Conservation (phyloP, 305 asterid species). For the Fraxinus floribunda region DNA sequence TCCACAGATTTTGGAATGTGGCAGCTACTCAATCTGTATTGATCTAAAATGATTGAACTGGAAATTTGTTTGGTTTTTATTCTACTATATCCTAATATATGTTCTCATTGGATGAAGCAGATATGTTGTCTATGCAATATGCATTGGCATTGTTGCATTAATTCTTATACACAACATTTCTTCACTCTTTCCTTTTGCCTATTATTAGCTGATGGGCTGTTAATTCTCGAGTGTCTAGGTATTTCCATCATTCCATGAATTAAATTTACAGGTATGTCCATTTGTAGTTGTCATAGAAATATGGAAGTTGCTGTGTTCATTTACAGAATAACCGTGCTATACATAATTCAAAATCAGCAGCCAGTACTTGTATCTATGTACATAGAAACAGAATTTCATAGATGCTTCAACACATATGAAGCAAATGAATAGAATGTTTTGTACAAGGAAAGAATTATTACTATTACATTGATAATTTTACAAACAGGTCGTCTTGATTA, state of each 20-base stretch:
- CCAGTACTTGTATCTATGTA: background rate
- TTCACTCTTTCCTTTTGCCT: background rate
- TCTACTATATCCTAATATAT: conserved; percentile 20
- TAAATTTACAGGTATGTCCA: background rate
- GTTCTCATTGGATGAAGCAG: conserved; percentile 27
- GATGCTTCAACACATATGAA: background rate
- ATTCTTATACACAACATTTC: background rate
- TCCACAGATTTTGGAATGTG: conserved; percentile 20
- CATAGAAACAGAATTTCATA: background rate
- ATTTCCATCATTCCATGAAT: background rate
- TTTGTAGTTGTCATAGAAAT: background rate
- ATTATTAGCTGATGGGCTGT: background rate
- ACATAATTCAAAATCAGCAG: background rate
- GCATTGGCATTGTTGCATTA: background rate
- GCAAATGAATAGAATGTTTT: background rate
- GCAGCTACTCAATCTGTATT: conserved; percentile 23
- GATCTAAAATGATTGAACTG: conserved; percentile 5
- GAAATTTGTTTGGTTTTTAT: conserved; percentile 22
- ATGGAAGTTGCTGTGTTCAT: background rate
- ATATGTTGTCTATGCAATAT: conserved; percentile 27
- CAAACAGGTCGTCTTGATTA: conserved; percentile 48
- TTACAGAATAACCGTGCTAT: background rate
- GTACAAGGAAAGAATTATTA: background rate
- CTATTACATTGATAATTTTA: conserved; percentile 29
- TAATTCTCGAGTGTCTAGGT: background rate